Evolutionary conservation across 1,284 basidiomycete genomes (phyloP).

Genomic region (Fomitopsis palustris): DNA sequence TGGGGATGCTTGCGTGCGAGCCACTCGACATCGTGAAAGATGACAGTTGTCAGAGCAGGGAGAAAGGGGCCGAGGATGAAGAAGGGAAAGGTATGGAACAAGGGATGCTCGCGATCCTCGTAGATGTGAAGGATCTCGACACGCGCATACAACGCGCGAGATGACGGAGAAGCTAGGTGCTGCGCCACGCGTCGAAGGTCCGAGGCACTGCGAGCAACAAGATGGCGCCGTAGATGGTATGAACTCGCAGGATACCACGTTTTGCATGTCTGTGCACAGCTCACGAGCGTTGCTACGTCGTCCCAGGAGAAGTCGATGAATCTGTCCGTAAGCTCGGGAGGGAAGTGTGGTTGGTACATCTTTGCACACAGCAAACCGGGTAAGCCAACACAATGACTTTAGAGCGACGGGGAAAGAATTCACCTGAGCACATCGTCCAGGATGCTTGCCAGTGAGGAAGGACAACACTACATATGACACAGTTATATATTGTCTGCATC

Average conservation of each 20-base stretch:
- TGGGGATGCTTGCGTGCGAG: neutral
- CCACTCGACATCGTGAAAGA: neutral
- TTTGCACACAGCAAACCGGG: too few relatives aligned
- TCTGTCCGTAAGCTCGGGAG: neutral
- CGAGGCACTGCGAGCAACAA: neutral
- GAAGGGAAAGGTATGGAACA: neutral
- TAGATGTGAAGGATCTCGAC: neutral
- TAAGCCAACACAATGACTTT: too few relatives aligned
- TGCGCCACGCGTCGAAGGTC: neutral
- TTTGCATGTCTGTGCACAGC: neutral
- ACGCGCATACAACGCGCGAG: neutral
- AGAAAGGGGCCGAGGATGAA: neutral
- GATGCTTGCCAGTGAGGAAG: too few relatives aligned
- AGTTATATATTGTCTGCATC: too few relatives aligned
- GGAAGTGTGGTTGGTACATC: too few relatives aligned
- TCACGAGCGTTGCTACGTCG: neutral
- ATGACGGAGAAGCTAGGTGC: neutral
- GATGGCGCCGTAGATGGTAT: neutral
- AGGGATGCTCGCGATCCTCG: neutral
- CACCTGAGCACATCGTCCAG: too few relatives aligned
- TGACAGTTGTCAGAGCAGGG: neutral
- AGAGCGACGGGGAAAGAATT: too few relatives aligned
- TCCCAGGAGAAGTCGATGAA: neutral
- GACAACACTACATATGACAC: too few relatives aligned
- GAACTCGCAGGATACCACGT: neutral